Percentiles rank a stretch among this genome's conserved stretches.
Evolutionary conservation across 2,329 filamentous ascomycete genomes (phyloP).

Genomic region (Tolypocladium paradoxum): DNA sequence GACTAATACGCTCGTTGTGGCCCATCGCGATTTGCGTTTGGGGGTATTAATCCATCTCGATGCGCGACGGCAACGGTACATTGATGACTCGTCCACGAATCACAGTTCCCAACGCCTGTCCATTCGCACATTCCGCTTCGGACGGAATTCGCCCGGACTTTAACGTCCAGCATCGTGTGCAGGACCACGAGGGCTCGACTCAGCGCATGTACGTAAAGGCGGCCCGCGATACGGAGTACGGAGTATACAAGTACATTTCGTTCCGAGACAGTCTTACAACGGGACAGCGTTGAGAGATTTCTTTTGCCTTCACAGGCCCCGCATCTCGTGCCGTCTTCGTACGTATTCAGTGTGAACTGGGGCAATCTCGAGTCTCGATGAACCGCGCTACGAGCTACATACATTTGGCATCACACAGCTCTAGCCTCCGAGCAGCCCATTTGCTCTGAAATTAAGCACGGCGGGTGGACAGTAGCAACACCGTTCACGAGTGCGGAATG

Average conservation of each 20-base stretch:
- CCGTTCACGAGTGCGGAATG: not conserved
- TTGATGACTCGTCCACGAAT: not conserved
- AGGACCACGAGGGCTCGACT: not conserved
- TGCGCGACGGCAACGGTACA: not conserved
- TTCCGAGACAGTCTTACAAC: not conserved
- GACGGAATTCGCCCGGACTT: not conserved
- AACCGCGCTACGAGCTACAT: not conserved
- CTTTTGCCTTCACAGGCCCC: slow-evolving; percentile 1
- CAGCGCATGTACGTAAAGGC: not conserved
- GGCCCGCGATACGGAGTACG: too few species aligned
- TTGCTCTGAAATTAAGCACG: not conserved
- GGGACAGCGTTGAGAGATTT: not conserved
- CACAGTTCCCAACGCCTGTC: not conserved
- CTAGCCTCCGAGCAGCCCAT: not conserved
- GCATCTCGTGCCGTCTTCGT: not conserved
- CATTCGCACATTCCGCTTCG: not conserved
- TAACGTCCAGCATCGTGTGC: not conserved
- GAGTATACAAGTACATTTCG: too few species aligned
- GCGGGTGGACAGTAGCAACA: not conserved
- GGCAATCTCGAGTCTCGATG: not conserved
- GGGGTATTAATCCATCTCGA: not conserved
- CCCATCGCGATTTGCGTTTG: too few species aligned
- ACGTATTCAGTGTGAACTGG: not conserved
- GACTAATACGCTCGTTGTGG: not conserved
- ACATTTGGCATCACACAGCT: not conserved